These are phyloP conservation scores for Stephanodiscus minutulus DNA, from an alignment of 108 stramenopile species.

Conservation along the genomic window DNA sequence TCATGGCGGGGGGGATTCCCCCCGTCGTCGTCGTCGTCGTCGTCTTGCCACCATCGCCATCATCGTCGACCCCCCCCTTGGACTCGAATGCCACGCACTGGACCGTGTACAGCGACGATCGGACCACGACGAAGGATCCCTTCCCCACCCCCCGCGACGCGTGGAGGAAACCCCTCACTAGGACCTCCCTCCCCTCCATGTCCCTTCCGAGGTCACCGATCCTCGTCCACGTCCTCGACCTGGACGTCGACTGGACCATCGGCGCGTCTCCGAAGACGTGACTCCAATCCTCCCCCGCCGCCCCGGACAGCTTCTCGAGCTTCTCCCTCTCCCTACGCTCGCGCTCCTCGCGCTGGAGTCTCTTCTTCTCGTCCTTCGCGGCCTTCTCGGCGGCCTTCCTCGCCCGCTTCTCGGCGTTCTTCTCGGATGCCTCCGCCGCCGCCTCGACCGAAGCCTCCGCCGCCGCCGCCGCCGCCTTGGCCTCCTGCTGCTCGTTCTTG, in stretches of 20 bases:
- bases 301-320: conserved; percentile 71
- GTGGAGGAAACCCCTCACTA: conserved; percentile 91
- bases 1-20: conserved; percentile 83
- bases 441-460: conserved; percentile 69
- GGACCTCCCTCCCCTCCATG: conserved; percentile 75
- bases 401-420: conserved; percentile 83
- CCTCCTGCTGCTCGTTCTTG: no score
- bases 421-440: conserved; percentile 70
- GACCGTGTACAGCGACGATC: conserved; percentile 90
- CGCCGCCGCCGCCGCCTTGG: conserved; percentile 65
- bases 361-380: conserved; percentile 89
- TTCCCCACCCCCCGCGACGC: conserved; percentile 88
- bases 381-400: conserved; percentile 82
- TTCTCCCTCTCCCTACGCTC: conserved; percentile 82
- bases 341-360: conserved; percentile 76
- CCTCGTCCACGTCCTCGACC: conserved; percentile 71
- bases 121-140: conserved; percentile 93
- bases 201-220: conserved; percentile 76
- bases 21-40: no score
- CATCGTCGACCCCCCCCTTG: conserved; percentile 18
- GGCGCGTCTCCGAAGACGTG: conserved; percentile 88
- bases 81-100: conserved; percentile 91
- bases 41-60: conserved; percentile 2
- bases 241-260: conserved; percentile 70
- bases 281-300: conserved; percentile 70